Evolutionary conservation across 1,284 basidiomycete genomes (phyloP).

Genomic region (Fomitopsis palustris): DNA sequence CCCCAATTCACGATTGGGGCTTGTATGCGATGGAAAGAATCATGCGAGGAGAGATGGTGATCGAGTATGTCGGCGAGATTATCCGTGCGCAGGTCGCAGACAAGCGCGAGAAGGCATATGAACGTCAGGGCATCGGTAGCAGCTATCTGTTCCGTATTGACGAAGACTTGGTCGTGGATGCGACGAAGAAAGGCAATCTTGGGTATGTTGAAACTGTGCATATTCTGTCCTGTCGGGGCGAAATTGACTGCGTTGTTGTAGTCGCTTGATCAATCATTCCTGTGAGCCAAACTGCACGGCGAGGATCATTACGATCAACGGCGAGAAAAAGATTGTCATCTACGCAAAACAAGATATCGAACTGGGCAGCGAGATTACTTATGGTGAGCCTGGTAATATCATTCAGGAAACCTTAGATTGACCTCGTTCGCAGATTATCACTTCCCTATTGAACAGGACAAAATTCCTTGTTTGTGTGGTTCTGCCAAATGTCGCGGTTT

Average conservation of each 20-base stretch:
- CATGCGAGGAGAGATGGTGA: conserved; percentile 95
- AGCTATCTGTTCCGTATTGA: conserved; percentile 94
- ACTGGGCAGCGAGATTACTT: conserved; percentile 92
- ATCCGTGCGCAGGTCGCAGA: conserved; percentile 96
- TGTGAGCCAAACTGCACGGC: conserved; percentile 98
- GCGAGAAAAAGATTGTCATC: conserved; percentile 98
- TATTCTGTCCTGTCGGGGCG: conserved; percentile 2
- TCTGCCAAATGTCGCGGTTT: conserved; percentile 85
- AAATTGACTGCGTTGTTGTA: conserved; percentile 29
- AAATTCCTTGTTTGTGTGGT: conserved; percentile 87
- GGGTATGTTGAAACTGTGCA: conserved; percentile 58
- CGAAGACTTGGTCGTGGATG: conserved; percentile 93
- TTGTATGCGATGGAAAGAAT: conserved; percentile 96
- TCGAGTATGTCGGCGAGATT: conserved; percentile 99
- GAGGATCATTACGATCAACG: conserved; percentile 97
- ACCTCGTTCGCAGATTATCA: conserved; percentile 68
- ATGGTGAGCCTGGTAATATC: conserved; percentile 53
- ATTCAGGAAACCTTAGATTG: background rate
- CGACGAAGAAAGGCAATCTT: conserved; percentile 97
- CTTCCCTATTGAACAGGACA: conserved; percentile 91
- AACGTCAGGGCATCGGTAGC: conserved; percentile 92
- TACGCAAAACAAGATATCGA: conserved; percentile 95
- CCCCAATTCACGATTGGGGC: conserved; percentile 98
- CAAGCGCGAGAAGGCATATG: conserved; percentile 94
- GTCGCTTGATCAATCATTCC: conserved; percentile 93